Conservation (phyloP, 2,329 filamentous ascomycete genomes). For the Thielaviopsis ethacetica region DNA sequence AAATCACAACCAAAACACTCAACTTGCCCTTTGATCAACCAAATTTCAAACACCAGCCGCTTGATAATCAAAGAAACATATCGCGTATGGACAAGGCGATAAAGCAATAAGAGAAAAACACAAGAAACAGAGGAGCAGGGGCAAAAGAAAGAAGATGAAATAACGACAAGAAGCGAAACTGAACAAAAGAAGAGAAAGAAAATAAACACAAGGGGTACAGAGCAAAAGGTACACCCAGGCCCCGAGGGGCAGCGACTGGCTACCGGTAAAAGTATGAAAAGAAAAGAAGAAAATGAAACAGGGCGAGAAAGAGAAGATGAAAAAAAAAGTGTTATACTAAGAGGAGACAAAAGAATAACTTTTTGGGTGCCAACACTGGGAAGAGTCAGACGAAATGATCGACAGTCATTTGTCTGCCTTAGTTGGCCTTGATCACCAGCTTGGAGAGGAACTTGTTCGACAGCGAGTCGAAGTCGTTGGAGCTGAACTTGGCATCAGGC, state of each 20-base stretch:
- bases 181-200: constrained; percentile 8
- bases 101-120: neutral
- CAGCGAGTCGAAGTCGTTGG: constrained; percentile 82
- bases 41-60: neutral
- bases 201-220: neutral
- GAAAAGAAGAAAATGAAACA: constrained; percentile 2
- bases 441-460: constrained; percentile 97
- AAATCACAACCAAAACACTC: neutral
- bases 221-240: neutral
- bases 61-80: neutral
- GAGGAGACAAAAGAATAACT: neutral
- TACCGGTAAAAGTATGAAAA: neutral
- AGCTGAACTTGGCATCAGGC: constrained; percentile 67
- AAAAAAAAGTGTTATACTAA: constrained; percentile 11
- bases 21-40: neutral
- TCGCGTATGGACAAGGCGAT: neutral
- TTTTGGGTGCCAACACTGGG: neutral
- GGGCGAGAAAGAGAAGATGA: constrained; percentile 14
- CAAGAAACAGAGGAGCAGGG: neutral
- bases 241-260: neutral
- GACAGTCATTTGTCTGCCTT: constrained; percentile 18
- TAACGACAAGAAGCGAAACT: constrained; percentile 16
- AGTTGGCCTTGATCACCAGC: constrained; percentile 90
- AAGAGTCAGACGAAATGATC: constrained; percentile 17
- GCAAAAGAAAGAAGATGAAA: constrained; percentile 5